These are phyloP conservation scores for Oryza rufipogon DNA, from an alignment of 176 grass and related monocot species.

Conservation along the genomic window DNA sequence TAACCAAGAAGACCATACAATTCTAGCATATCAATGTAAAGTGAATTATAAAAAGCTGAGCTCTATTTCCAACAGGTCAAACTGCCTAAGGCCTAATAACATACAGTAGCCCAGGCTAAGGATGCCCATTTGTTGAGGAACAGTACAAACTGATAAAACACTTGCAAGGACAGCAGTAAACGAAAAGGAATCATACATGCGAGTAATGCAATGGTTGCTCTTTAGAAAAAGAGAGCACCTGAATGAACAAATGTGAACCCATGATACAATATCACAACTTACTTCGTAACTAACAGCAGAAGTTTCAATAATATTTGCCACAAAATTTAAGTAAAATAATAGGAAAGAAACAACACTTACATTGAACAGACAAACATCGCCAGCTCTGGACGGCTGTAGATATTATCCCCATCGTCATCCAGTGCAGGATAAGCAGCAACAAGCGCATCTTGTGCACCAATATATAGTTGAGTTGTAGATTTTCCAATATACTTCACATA, in stretches of 20 bases:
- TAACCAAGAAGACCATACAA: background rate
- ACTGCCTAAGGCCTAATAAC: background rate
- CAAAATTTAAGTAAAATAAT: background rate
- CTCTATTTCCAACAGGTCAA: slow-evolving; percentile 9
- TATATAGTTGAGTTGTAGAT: slow-evolving; percentile 95
- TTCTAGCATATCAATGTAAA: background rate
- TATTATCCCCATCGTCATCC: slow-evolving; percentile 66
- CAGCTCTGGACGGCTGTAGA: slow-evolving; percentile 76
- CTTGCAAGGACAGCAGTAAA: background rate
- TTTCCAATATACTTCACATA: slow-evolving; percentile 99
- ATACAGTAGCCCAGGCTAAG: background rate
- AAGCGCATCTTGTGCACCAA: slow-evolving; percentile 85
- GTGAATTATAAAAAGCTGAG: background rate
- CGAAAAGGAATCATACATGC: slow-evolving; percentile 7
- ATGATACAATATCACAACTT: slow-evolving; percentile 18
- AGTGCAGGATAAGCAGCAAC: slow-evolving; percentile 78
- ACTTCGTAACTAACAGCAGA: slow-evolving; percentile 10
- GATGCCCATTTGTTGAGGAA: background rate
- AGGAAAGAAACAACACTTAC: slow-evolving; percentile 50
- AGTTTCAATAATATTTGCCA: background rate
- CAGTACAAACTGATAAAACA: background rate
- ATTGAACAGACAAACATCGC: slow-evolving; percentile 75
- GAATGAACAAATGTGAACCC: background rate
- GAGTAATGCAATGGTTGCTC: background rate
- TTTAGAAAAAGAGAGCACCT: background rate